Percentiles rank a stretch among this genome's conserved stretches.
Conservation (phyloP, 116 monocot species). For the Trichopus zeylanicus region DNA sequence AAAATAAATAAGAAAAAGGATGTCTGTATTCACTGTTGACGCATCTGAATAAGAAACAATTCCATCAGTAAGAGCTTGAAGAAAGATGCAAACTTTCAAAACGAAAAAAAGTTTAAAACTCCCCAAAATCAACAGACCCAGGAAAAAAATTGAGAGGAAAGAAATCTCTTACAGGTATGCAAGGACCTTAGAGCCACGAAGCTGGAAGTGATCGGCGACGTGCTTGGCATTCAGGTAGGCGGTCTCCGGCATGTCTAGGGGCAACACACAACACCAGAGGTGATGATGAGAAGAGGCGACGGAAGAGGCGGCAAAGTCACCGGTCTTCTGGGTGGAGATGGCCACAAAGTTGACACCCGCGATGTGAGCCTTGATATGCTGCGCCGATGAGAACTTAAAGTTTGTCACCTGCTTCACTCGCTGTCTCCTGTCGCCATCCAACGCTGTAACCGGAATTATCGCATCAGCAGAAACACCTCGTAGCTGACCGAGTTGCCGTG, state of each 20-base stretch:
- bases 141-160: background rate
- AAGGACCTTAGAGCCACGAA: conserved; percentile 41
- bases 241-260: conserved; percentile 59
- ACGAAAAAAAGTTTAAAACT: background rate
- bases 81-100: background rate
- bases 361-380: conserved; percentile 42
- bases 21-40: too few relatives aligned
- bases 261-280: conserved; percentile 55
- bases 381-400: conserved; percentile 54
- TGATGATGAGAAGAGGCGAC: conserved; percentile 5
- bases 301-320: conserved; percentile 28
- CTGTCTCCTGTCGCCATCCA: background rate
- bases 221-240: conserved; percentile 82
- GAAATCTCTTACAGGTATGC: conserved; percentile 47
- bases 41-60: too few relatives aligned
- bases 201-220: conserved; percentile 65
- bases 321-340: conserved; percentile 58
- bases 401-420: conserved; percentile 60
- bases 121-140: too few relatives aligned
- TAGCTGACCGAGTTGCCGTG: too few relatives aligned
- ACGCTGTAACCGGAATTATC: too few relatives aligned
- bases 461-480: too few relatives aligned
- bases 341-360: conserved; percentile 62
- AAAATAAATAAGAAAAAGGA: too few relatives aligned
- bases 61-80: too few relatives aligned